Base-by-base conservation (phyloP, 768 basidiomycete species). In the Psilocybe sp. region DNA sequence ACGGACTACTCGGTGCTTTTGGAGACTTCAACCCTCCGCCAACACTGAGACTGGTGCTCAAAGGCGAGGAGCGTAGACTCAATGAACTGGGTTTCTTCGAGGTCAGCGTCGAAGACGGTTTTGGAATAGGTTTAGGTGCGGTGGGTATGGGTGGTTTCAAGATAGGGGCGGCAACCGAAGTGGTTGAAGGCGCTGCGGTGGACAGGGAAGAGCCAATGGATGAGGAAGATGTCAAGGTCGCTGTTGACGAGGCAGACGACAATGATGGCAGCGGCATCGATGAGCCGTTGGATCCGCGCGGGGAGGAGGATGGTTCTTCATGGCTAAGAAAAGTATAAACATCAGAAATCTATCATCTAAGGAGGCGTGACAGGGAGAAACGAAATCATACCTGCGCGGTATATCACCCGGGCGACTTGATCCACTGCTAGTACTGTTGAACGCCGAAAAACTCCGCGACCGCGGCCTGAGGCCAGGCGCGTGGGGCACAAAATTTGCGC, bases 361-460 rank as follows among this genome's bases (percentile, higher is more conserved):
- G 34, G 39, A 46, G 13, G 46, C 48, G 7, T 16, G 46, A 32
- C 31, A 49, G 35, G 28, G 46, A 37, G 0, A 37, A 38, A 33
- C 37, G 16, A 4, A 53, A 49, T 47, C 60, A 42, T 47, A 72
- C 72, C 69, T 70, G 45, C 53, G 31, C 39, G 7, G 3, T 64
- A 62, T 7, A 67, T 33, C 12, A 69, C 65, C 33, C 63, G 38
- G 13, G 62, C 54, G 1, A 66, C 59, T 46, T 75, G 23, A 28
- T 28, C 23, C 70, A 3, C 62, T 46, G 5, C 47, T 57, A 4
- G 64, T 57, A 9, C 55, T 58, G 44, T 81, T 78, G 64, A 89
- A 85, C 2, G 80, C 85, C 8, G 88, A 90, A 60, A 92, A 92
- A 54, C 88, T 90, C 57, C 87, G 69, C 16, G 87, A 89, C 44